Evolutionary conservation across 176 grass and related monocot genomes (phyloP), one percentile per base, ranked within the genome.

Genomic region (Poa annua): DNA sequence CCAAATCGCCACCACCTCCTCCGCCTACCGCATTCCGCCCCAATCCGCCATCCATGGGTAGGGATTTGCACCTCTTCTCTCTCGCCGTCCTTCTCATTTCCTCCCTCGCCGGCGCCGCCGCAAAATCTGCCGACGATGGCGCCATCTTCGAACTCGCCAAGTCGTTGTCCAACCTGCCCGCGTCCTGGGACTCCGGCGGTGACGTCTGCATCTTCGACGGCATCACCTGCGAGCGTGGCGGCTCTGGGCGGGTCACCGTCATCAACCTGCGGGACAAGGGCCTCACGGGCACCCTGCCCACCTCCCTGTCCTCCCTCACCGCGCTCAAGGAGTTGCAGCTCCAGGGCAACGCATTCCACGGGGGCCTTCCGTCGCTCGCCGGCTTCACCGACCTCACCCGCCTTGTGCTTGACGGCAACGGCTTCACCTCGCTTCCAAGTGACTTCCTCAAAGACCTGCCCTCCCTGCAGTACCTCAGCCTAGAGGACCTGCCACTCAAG

Each of bases 371-470:
- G 12, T 92, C 90, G 10, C 83, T 95, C 49, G 71, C 85, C 10
- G 61, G 56, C 39, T 89, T 92, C 45, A 77, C 36, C 47, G 85
- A 81, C 34, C 85, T 95, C 79, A 75, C 82, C 53, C 64, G 86
- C 13, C 55, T 95, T 15, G 80, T 42, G 25, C 83, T 95, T 34
- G 90, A 95, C 79, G 68, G 75, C 57, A 95, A 95, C 33, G 83
- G 65, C 5, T 95, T 95, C 82, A 76, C 85, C 49, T 74, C 85
- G 66, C 67, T 95, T 29, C 85, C 90, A 3, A 15, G 19, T 2
- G 85, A 95, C 85, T 95, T 95, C 76, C 81, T 92, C 64, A 36
- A 78, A 7, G 93, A 88, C 7, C 78, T 92, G 42, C 80, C 76
- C 2, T 81, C 79, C 20, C 88, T 92, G 51, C 72, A 67, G 51